A percentile compares a stretch with the other conserved stretches of the same genome.
Evolutionary conservation across 2,329 filamentous ascomycete species (phyloP).

Genomic region (Podosphaera fusca): DNA sequence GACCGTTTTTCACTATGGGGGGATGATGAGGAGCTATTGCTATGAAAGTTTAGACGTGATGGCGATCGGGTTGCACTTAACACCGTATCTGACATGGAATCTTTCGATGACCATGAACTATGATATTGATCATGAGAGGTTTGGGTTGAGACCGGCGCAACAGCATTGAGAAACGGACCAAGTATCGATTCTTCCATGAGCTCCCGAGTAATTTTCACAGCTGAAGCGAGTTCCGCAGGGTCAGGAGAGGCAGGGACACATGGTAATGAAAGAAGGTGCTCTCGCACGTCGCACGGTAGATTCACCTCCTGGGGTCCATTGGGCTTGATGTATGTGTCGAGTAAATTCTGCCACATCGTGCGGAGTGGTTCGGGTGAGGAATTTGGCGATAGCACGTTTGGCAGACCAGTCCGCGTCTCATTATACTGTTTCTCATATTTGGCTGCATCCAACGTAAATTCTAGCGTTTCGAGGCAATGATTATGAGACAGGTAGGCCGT

Average conservation of each 20-base stretch:
- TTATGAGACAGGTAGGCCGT: constrained; percentile 95
- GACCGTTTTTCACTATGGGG: background rate
- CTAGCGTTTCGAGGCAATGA: constrained; percentile 85
- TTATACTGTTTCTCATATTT: constrained; percentile 40
- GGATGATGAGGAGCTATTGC: background rate
- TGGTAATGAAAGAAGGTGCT: constrained; percentile 47
- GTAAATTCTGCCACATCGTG: constrained; percentile 65
- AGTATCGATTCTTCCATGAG: constrained; percentile 95
- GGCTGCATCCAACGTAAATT: constrained; percentile 87
- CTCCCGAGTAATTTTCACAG: constrained; percentile 75
- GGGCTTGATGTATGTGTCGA: constrained; percentile 74
- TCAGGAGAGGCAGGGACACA: constrained; percentile 39
- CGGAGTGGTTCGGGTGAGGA: constrained; percentile 32
- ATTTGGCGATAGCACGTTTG: constrained; percentile 18
- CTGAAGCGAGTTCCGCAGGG: constrained; percentile 56
- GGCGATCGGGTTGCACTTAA: constrained; percentile 4
- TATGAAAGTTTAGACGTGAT: too few species aligned
- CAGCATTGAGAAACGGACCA: constrained; percentile 61
- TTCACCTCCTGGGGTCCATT: constrained; percentile 78
- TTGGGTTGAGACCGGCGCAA: constrained; percentile 4
- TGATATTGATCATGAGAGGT: constrained; percentile 7
- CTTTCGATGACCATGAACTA: constrained; percentile 14
- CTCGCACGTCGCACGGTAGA: constrained; percentile 63
- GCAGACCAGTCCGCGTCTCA: constrained; percentile 19
- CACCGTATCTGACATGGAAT: constrained; percentile 12